phyloP scores from a whole-genome alignment of 2,329 filamentous ascomycete species.

The Xylariomycetidae sp. region DNA sequence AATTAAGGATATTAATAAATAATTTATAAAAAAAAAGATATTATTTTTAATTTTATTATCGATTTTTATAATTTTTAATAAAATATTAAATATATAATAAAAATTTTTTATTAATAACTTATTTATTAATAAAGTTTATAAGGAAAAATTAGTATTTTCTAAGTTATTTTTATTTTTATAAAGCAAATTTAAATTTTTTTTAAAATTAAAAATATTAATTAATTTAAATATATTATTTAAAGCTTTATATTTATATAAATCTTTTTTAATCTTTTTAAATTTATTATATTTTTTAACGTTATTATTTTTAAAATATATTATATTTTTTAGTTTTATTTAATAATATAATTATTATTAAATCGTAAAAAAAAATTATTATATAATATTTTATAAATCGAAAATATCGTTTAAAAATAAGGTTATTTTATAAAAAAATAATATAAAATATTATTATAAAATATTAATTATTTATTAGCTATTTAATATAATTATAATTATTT shows the following conservation, averaged over 20 bases:
- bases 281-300: slow-evolving; percentile 1
- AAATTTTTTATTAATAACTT: too few species aligned
- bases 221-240: slow-evolving; percentile 1
- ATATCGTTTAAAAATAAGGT: slow-evolving; percentile 1
- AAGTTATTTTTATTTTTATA: too few species aligned
- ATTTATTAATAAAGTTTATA: too few species aligned
- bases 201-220: neutral
- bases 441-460: slow-evolving; percentile 1
- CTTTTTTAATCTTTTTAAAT: slow-evolving; percentile 2
- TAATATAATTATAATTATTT: slow-evolving; percentile 1
- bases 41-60: slow-evolving; percentile 2
- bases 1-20: too few species aligned
- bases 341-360: slow-evolving; percentile 1
- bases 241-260: too few species aligned
- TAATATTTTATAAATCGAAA: slow-evolving; percentile 1
- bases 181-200: neutral
- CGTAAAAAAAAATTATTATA: too few species aligned
- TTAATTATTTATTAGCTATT: slow-evolving; percentile 1
- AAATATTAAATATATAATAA: neutral
- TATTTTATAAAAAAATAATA: neutral
- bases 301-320: slow-evolving; percentile 1
- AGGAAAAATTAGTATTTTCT: too few species aligned
- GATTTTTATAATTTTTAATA: neutral
- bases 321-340: slow-evolving; percentile 1
- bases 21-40: too few species aligned